phyloP scores from a whole-genome alignment of 331 rosid genomes.

The Saraca asoca region DNA sequence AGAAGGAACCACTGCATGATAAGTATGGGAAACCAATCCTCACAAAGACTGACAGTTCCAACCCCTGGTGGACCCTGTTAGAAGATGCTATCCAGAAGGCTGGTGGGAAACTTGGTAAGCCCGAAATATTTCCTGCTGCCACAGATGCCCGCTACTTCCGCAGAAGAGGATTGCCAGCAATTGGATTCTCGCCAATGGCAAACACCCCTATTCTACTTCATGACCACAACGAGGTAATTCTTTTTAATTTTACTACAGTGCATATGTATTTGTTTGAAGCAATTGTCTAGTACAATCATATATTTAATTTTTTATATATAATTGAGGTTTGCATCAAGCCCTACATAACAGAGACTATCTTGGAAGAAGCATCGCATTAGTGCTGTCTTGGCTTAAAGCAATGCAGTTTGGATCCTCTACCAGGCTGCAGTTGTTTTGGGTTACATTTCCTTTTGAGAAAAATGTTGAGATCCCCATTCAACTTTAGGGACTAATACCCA shows the following conservation, averaged over 20 bases:
- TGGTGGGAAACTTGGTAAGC: slow-evolving; percentile 77
- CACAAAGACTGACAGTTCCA: slow-evolving; percentile 68
- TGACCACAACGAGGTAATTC: slow-evolving; percentile 90
- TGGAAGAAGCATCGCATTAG: slow-evolving; percentile 3
- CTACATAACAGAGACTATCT: slow-evolving; percentile 8
- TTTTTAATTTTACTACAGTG: not conserved
- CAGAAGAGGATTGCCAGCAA: slow-evolving; percentile 71
- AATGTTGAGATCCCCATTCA: no score
- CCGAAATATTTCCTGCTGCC: slow-evolving; percentile 80
- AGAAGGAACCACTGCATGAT: slow-evolving; percentile 48
- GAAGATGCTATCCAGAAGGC: slow-evolving; percentile 73
- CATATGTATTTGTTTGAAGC: slow-evolving; percentile 8
- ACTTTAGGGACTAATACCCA: no score
- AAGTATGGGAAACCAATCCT: slow-evolving; percentile 59
- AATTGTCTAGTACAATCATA: slow-evolving; percentile 13
- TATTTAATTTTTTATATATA: not conserved
- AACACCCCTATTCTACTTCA: slow-evolving; percentile 89
- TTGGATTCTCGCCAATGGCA: slow-evolving; percentile 94
- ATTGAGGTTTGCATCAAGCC: not conserved
- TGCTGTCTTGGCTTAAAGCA: not conserved
- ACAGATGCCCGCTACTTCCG: slow-evolving; percentile 91
- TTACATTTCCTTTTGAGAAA: not conserved
- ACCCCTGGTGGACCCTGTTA: slow-evolving; percentile 84
- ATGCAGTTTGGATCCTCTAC: not conserved
- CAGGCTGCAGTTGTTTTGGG: not conserved